A percentile compares a stretch with the other conserved stretches of the same genome.
Evolutionary conservation across 2,329 filamentous ascomycete species (phyloP).

Genomic region (Xylaria sp.): DNA sequence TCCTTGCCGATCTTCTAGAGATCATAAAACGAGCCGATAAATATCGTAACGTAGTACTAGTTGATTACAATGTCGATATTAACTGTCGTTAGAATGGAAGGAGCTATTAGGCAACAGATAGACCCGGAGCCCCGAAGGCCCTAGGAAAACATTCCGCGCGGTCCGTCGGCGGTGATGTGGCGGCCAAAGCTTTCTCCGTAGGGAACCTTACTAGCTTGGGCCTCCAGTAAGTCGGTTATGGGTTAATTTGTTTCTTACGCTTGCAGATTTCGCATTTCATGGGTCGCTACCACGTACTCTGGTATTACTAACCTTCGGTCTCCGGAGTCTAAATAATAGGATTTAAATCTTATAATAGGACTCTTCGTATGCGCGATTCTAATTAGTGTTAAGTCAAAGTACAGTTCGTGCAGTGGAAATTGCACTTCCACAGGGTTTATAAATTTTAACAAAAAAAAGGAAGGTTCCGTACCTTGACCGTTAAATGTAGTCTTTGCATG

Average conservation of each 20-base stretch:
- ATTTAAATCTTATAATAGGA: too few species aligned
- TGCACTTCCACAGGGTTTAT: too few species aligned
- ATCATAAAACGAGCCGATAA: not conserved
- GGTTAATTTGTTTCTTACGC: not conserved
- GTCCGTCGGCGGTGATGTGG: not conserved
- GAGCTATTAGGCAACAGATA: not conserved
- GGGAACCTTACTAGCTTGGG: not conserved
- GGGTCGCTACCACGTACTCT: not conserved
- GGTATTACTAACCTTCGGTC: slow-evolving; percentile 2
- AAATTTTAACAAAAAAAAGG: too few species aligned
- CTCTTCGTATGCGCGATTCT: too few species aligned
- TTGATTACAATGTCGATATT: not conserved
- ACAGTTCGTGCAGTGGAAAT: too few species aligned
- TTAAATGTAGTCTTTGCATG: too few species aligned
- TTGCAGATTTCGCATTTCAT: not conserved
- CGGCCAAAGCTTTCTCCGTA: not conserved
- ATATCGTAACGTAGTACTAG: not conserved
- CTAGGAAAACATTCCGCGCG: not conserved
- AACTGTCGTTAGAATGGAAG: too few species aligned
- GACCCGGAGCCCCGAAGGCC: not conserved
- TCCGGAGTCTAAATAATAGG: not conserved
- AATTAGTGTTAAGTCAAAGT: too few species aligned
- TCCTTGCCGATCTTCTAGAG: not conserved
- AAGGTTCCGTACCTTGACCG: too few species aligned
- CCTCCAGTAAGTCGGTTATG: not conserved